Evolutionary conservation across 2,329 filamentous ascomycete species (phyloP).

Genomic region (Coccinonectria pachysandricola): DNA sequence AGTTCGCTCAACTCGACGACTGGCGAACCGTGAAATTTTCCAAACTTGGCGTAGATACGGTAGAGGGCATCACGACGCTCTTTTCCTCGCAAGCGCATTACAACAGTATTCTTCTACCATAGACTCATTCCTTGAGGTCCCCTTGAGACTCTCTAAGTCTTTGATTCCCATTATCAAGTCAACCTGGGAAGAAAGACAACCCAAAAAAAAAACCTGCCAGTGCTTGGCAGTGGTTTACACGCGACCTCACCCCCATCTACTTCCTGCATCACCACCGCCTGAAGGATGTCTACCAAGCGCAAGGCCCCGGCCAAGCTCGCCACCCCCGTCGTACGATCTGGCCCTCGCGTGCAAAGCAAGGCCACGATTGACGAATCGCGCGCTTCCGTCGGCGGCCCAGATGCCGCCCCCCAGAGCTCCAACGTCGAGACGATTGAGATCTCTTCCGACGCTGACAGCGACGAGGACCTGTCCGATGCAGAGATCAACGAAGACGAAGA

Average conservation of each 20-base stretch:
- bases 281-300: conserved; percentile 49
- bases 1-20: conserved; percentile 19
- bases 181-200: no score
- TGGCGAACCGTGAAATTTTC: conserved; percentile 25
- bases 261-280: conserved; percentile 7
- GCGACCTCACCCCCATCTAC: conserved; percentile 6
- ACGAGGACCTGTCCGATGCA: conserved; percentile 37
- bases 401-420: conserved; percentile 25
- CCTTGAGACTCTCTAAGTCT: no score
- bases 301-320: conserved; percentile 49
- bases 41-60: conserved; percentile 16
- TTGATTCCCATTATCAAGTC: no score
- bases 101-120: no score
- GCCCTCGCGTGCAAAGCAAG: conserved; percentile 40
- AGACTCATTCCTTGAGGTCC: no score
- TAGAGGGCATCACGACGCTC: conserved; percentile 7
- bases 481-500: conserved; percentile 23
- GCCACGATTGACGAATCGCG: conserved; percentile 48
- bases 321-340: conserved; percentile 42
- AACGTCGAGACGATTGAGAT: conserved; percentile 42
- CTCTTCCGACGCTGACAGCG: conserved; percentile 43
- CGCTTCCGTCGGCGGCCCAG: conserved; percentile 39
- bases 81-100: conserved; percentile 1
- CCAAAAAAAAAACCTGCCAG: no score
- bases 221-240: no score